Percentiles rank a stretch among this genome's conserved stretches.
Evolutionary conservation across 2,329 filamentous ascomycete species (phyloP).

Genomic region (Cercospora berteroae): DNA sequence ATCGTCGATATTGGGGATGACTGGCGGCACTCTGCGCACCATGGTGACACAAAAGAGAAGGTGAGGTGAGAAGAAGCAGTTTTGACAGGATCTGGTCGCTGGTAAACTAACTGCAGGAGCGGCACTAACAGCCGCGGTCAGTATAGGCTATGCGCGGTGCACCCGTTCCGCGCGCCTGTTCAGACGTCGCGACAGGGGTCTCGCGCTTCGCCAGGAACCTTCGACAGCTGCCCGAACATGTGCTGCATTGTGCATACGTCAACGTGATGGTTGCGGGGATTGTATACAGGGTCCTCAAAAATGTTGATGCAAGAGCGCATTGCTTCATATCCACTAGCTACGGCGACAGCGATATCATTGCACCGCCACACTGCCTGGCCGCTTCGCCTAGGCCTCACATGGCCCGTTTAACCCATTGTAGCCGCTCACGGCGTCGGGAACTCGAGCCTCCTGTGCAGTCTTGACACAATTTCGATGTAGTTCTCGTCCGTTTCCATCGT

Average conservation of each 20-base stretch:
- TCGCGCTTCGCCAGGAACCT: background rate
- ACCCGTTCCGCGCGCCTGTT: background rate
- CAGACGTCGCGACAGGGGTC: background rate
- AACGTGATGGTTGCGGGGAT: background rate
- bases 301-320: background rate
- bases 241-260: background rate
- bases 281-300: background rate
- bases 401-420: background rate
- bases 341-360: background rate
- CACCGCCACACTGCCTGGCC: background rate
- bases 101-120: background rate
- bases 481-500: slow-evolving; percentile 75
- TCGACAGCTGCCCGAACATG: background rate
- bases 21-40: background rate
- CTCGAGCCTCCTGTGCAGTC: slow-evolving; percentile 74
- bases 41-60: background rate
- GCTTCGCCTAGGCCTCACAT: background rate
- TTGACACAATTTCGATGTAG: slow-evolving; percentile 70
- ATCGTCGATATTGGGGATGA: slow-evolving; percentile 48
- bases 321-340: background rate
- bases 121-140: slow-evolving; percentile 5
- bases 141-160: background rate
- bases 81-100: slow-evolving; percentile 1
- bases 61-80: slow-evolving; percentile 2
- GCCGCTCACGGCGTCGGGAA: slow-evolving; percentile 57